Evolutionary conservation across 1,139 yeast species (phyloP).

Genomic region (Lodderomyces metapsilosis): DNA sequence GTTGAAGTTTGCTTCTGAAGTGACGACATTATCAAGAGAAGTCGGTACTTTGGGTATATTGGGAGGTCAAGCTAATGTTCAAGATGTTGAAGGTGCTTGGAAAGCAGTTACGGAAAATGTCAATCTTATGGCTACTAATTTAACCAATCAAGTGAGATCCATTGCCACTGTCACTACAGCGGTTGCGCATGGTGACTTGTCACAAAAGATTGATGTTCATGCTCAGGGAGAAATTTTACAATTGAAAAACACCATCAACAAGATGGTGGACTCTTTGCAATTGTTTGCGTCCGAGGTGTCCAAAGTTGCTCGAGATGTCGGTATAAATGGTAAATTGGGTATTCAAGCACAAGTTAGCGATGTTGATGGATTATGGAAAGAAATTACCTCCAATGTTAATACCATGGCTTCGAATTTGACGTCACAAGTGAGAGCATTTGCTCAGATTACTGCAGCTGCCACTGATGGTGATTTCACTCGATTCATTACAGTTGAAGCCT

Average conservation of each 20-base stretch:
- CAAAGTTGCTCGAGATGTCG: constrained; percentile 87
- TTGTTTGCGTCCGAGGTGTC: constrained; percentile 87
- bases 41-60: constrained; percentile 88
- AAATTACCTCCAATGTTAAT: constrained; percentile 88
- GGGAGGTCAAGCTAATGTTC: constrained; percentile 91
- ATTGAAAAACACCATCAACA: constrained; percentile 75
- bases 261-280: constrained; percentile 89
- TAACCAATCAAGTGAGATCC: constrained; percentile 85
- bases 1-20: constrained; percentile 86
- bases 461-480: constrained; percentile 91
- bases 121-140: constrained; percentile 84
- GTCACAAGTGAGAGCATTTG: constrained; percentile 90
- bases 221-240: constrained; percentile 87
- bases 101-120: constrained; percentile 88
- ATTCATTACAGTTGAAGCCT: constrained; percentile 86
- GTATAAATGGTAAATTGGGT: constrained; percentile 89
- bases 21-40: constrained; percentile 80
- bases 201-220: constrained; percentile 84
- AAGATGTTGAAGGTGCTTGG: constrained; percentile 94
- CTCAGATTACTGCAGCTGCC: constrained; percentile 91
- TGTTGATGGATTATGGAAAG: constrained; percentile 91
- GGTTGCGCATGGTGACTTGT: constrained; percentile 86
- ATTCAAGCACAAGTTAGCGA: constrained; percentile 89
- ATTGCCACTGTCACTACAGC: constrained; percentile 92
- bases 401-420: constrained; percentile 92